phyloP scores from a whole-genome alignment of 148 eudicot species.

The Simmondsia chinensis region DNA sequence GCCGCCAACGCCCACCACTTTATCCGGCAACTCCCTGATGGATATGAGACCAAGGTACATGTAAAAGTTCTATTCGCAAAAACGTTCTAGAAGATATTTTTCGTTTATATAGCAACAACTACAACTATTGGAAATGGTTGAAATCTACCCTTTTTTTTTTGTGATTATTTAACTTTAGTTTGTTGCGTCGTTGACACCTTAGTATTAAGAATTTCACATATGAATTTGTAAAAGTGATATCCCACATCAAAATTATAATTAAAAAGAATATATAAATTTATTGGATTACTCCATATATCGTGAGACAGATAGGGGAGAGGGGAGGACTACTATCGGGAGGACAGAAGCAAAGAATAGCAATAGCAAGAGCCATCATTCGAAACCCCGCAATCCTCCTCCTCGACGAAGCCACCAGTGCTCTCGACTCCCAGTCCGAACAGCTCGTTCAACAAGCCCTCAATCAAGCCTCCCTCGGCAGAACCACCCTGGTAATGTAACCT shows the following conservation, averaged over 20 bases:
- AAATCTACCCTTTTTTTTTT: no score
- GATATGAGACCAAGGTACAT: conserved; percentile 88
- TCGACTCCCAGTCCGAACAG: conserved; percentile 78
- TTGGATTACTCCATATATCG: not conserved
- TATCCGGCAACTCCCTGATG: conserved; percentile 75
- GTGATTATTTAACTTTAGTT: not conserved
- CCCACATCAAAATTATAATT: no score
- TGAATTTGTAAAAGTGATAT: no score
- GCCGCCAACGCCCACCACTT: conserved; percentile 92
- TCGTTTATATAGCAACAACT: no score
- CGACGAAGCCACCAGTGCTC: conserved; percentile 96
- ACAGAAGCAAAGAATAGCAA: conserved; percentile 90
- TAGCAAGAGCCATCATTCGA: conserved; percentile 80
- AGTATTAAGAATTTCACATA: no score
- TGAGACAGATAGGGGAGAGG: conserved; percentile 71
- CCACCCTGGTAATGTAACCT: conserved; percentile 53
- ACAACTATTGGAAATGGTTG: no score
- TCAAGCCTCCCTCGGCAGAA: conserved; percentile 85
- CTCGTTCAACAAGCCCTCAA: conserved; percentile 78
- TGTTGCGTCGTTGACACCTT: not conserved
- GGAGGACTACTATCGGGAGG: conserved; percentile 90
- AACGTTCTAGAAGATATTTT: not conserved
- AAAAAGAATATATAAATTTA: no score
- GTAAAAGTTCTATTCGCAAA: not conserved
- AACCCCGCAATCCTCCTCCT: conserved; percentile 83